Base-by-base conservation (phyloP, 441 rosid genomes). In the Eutrema salsugineum region DNA sequence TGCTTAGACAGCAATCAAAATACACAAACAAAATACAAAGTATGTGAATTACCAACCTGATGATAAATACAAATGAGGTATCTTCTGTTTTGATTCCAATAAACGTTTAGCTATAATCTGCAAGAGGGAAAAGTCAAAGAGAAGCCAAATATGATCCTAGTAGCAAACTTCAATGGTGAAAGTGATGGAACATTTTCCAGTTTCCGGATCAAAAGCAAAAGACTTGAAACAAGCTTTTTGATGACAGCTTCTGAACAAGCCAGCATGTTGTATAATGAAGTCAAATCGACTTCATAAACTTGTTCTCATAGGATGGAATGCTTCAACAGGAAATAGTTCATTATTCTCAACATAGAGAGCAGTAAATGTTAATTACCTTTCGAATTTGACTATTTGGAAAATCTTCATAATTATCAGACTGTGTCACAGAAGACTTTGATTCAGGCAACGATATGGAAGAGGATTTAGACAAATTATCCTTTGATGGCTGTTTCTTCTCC, bases 331-430 rank as follows among this genome's bases (percentile, higher is more conserved):
- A 53, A n/a, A 35, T 17, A 63, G 28, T 42, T 69, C 9, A 24
- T 57, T 46, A 46, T 35, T 63, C 6, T 48, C 62, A 49, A 24
- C 50, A 51, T 3, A 43, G 16, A 51, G 64, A 19, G 69, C 47
- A 53, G 3, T 30, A 36, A 51, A 43, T 57, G 62, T 24, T 39
- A 55, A 44, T 44, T 81, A 92, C 99, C 99, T 95, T 95, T 79
- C 97, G 98, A 76, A 95, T 95, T 87, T 95, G 99, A 87, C 90
- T 83, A 75, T 95, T 92, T 57, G 98, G 95, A 11, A 89, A 67
- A 81, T 95, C 98, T 85, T 89, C 90, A 71, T 84, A 93, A 70
- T 87, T 82, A 78, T 83, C 84, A 49, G 84, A 75, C 67, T 66
- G 86, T 77, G 83, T 80, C 67, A 69, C 63, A 20, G 61, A 67